A percentile compares a stretch with the other conserved stretches of the same genome.
Evolutionary conservation across 225 moss, liverwort and hornwort genomes (phyloP).

Genomic region (Climacium dendroides): DNA sequence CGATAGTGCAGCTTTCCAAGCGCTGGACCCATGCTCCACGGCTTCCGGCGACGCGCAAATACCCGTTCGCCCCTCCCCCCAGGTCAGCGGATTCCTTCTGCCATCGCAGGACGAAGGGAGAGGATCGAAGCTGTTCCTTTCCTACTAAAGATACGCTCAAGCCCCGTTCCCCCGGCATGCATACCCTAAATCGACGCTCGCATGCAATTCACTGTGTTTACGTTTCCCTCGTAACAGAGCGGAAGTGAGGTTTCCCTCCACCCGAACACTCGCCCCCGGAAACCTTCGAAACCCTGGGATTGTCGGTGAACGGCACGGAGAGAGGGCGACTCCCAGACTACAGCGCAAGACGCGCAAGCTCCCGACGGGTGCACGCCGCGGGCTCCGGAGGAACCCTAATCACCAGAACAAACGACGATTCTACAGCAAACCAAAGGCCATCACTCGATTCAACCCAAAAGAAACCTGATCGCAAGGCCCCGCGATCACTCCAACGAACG

Average conservation of each 20-base stretch:
- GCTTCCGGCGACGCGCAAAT: not conserved
- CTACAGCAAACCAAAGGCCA: not conserved
- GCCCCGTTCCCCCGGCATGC: not conserved
- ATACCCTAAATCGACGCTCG: not conserved
- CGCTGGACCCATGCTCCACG: not conserved
- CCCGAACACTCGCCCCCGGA: not conserved
- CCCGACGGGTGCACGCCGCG: not conserved
- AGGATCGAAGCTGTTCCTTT: not conserved
- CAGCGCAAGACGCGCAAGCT: not conserved
- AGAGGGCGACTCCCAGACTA: not conserved
- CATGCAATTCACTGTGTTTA: not conserved
- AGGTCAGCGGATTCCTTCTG: not conserved
- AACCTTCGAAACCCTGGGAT: not conserved
- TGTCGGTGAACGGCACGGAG: not conserved
- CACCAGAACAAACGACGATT: not conserved
- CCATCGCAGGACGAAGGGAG: not conserved
- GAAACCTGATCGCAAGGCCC: not conserved
- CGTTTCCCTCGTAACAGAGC: not conserved
- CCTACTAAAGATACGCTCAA: not conserved
- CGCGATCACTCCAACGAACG: not conserved
- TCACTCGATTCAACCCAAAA: not conserved
- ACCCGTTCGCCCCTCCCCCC: not conserved
- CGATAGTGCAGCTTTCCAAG: not conserved
- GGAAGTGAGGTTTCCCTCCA: not conserved
- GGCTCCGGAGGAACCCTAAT: slow-evolving; percentile 10